Base-by-base conservation (phyloP, 116 monocot species). In the Phalaenopsis hybrid region DNA sequence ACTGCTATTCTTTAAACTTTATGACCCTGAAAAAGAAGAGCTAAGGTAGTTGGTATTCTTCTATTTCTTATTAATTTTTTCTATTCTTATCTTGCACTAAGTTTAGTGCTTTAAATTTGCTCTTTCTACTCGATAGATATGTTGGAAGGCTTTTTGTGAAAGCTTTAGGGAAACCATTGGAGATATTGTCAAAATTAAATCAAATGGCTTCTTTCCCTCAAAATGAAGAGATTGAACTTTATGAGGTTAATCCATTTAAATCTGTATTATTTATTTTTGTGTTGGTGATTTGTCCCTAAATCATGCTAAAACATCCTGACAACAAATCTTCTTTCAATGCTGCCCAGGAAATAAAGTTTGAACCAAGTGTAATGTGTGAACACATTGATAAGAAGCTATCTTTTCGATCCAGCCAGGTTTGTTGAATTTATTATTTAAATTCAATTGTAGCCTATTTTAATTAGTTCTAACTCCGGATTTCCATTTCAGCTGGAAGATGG, bases 301-400 rank as follows among this genome's bases (percentile, higher is more conserved):
- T 77, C 28, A 49, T 11, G 28, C 75, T 70, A 75, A 44, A 6
- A 28, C 23, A 12, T 13, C 44, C 18, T 45, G 1, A 3, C 10
- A 77, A 23, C 5, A 45, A 45, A 45, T 85, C 49, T 75, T 48
- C n/a, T 45, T n/a, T 78, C 63, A 34, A 44, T 74, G 80, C 67
- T 78, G 7, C 61, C 16, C 79, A 99, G 99, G 99, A 99, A 92
- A 99, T 99, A 73, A 99, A 99, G 81, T 99, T 95, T 86, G 99
- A 99, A 57, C 99, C 99, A 79, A 92, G 37, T 83, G 99, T 99
- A 9, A 95, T 99, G 99, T 99, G 99, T 85, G 95, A 99, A 79
- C 90, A 84, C 78, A 91, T 99, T 79, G 96, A 99, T 80, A 95
- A 92, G 80, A 91, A 88, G 77, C 77, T 88, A 17, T 83, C 90